Evolutionary conservation across 805 yeast genomes (phyloP), one percentile per base, ranked within the genome.

Genomic region (Saccharomycopsis javanensis): DNA sequence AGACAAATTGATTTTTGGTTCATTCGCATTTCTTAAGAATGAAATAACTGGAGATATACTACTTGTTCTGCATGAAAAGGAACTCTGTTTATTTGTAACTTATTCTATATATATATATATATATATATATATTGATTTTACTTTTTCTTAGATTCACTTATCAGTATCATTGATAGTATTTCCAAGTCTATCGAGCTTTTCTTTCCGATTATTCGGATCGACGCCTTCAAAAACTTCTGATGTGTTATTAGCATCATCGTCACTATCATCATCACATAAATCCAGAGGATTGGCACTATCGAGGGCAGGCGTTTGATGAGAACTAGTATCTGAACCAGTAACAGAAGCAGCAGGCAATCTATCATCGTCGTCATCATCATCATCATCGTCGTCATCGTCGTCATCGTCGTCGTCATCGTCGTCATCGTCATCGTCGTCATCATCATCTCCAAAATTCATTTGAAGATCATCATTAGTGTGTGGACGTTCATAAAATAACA

Each of bases 401-500:
- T 51, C 57, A 11, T 35, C 55, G 18, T 50, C 38, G 30, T 53
- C 48, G 11, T 54, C 57, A 42, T 56, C 57, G 16, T 58, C 62
- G 33, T 62, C 64, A n/a, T 62, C 60, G 7, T 64, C 59, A 31
- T 64, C 62, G 11, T 64, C 56, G n/a, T 63, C 66, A n/a, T 57
- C 56, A 33, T 55, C 59, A 11, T 50, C 31, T 27, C 35, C 64
- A n/a, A 61, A 61, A 31, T 55, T 50, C 42, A 46, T 61, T 51
- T 65, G 67, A 31, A 63, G 38, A 23, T 67, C 68, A 5, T 65
- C 68, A 50, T 66, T 68, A 58, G 71, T 71, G 35, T 70, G 70
- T 57, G 75, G 79, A 57, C 72, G 69, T 67, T 91, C 97, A 68
- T 92, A 92, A 66, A 92, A 92, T 64, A 92, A 69, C 96, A 92